These are phyloP conservation scores for Cladosporium sp. DNA, from an alignment of 2,329 filamentous ascomycete species.

Conservation along the genomic window DNA sequence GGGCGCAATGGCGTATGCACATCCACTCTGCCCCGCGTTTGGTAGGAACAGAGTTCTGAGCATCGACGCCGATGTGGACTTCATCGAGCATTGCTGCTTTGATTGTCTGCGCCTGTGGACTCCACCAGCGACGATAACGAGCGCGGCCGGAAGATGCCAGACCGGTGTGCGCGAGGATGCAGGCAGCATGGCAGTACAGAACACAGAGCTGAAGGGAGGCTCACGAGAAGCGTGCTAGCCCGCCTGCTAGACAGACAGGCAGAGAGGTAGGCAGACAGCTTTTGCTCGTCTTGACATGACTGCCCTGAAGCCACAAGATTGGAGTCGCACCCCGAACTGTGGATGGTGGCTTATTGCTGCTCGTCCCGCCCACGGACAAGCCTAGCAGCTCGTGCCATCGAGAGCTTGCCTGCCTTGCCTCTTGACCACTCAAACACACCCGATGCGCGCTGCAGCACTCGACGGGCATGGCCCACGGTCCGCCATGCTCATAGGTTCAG, in stretches of 20 bases:
- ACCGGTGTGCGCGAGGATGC: constrained; percentile 5
- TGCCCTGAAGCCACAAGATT: background rate
- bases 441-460: background rate
- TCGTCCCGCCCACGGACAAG: background rate
- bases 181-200: background rate
- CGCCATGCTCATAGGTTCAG: background rate
- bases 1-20: background rate
- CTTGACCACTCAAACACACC: background rate
- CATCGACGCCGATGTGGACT: background rate
- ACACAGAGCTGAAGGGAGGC: constrained; percentile 1
- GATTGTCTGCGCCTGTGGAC: background rate
- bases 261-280: background rate
- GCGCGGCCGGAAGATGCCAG: constrained; percentile 11
- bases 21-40: background rate
- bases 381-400: background rate
- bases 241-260: background rate
- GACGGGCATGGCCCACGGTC: background rate
- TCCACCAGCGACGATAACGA: background rate
- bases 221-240: background rate
- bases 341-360: background rate
- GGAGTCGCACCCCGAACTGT: background rate
- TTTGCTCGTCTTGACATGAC: too few species aligned
- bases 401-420: background rate
- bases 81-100: background rate
- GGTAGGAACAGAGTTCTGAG: background rate